Percentiles rank a stretch among this genome's conserved stretches.
phyloP scores from a whole-genome alignment of 805 yeast genomes.

The Saturnispora sanitii region DNA sequence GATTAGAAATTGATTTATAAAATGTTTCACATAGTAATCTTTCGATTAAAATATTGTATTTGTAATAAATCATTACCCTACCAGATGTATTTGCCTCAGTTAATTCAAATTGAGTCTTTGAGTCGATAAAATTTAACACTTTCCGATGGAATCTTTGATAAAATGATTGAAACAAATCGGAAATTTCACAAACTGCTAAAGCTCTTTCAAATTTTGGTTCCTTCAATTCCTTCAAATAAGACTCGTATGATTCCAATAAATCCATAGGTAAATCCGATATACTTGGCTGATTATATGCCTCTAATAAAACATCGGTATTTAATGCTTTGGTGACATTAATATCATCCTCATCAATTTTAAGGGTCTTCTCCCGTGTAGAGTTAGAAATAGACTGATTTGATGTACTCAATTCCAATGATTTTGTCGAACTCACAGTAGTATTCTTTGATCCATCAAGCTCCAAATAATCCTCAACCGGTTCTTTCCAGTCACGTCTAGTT shows the following conservation, averaged over 20 bases:
- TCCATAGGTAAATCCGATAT: slow-evolving; percentile 22
- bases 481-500: not conserved
- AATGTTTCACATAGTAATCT: slow-evolving; percentile 27
- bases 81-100: slow-evolving; percentile 8
- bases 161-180: slow-evolving; percentile 28
- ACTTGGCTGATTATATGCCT: slow-evolving; percentile 13
- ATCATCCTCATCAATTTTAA: not conserved
- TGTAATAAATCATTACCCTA: slow-evolving; percentile 11
- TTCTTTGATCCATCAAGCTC: not conserved
- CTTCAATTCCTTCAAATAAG: slow-evolving; percentile 24
- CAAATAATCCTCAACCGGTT: not conserved
- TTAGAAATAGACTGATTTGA: not conserved
- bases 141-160: slow-evolving; percentile 22
- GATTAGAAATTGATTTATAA: slow-evolving; percentile 27
- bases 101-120: slow-evolving; percentile 18
- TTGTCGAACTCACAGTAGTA: not conserved
- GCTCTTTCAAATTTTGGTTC: slow-evolving; percentile 30
- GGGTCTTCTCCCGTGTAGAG: not conserved
- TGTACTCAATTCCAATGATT: not conserved
- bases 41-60: slow-evolving; percentile 25
- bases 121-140: slow-evolving; percentile 14
- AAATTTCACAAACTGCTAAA: slow-evolving; percentile 27
- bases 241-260: slow-evolving; percentile 19
- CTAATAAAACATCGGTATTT: slow-evolving; percentile 11
- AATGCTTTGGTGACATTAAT: not conserved